Evolutionary conservation across 331 rosid genomes (phyloP).

Genomic region (Erythrophleum ivorense): DNA sequence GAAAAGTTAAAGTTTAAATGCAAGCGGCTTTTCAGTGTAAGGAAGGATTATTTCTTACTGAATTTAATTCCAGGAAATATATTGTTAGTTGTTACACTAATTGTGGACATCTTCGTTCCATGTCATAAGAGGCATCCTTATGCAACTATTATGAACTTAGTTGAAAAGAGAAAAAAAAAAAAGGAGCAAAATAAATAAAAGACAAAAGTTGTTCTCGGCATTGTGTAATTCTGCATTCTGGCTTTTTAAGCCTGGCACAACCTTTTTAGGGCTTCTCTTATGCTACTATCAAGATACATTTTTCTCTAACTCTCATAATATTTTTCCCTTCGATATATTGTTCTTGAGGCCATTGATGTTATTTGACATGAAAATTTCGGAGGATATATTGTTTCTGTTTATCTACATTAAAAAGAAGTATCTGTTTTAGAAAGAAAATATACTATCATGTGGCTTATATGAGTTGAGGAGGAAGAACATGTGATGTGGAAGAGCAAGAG

Average conservation of each 20-base stretch:
- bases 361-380: slow-evolving; percentile 1
- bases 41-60: slow-evolving; percentile 28
- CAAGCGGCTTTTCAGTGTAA: slow-evolving; percentile 67
- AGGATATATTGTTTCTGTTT: background rate
- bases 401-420: slow-evolving; percentile 10
- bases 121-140: background rate
- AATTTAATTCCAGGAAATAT: slow-evolving; percentile 18
- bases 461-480: background rate
- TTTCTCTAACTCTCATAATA: background rate
- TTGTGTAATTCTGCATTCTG: background rate
- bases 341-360: slow-evolving; percentile 3
- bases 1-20: slow-evolving; percentile 63
- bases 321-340: background rate
- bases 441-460: background rate
- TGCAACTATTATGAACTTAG: background rate
- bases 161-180: background rate
- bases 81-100: background rate
- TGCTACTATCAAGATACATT: background rate
- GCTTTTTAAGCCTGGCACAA: background rate
- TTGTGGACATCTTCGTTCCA: slow-evolving; percentile 4
- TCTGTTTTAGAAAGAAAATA: slow-evolving; percentile 1
- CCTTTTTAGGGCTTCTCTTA: background rate
- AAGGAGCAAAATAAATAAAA: background rate
- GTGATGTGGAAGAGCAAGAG: background rate
- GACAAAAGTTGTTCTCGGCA: background rate